These are phyloP conservation scores for Fusarium sarcochroum DNA, from an alignment of 2,329 filamentous ascomycete species.

Conservation along the genomic window DNA sequence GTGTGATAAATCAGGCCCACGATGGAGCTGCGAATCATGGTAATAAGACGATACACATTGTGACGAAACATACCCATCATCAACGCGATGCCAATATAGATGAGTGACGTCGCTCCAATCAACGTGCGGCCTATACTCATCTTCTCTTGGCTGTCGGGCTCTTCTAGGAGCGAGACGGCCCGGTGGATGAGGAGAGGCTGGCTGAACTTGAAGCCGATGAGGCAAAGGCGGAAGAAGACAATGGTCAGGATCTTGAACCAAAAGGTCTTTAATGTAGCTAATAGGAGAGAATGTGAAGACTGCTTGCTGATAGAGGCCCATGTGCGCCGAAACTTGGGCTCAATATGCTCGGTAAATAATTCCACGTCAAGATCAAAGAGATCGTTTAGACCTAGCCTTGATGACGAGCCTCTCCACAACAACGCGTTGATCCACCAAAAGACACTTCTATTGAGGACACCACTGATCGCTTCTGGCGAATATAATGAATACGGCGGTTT, in stretches of 20 bases:
- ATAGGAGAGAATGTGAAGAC: background rate
- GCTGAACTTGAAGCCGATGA: conserved; percentile 52
- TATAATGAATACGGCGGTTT: background rate
- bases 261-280: background rate
- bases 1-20: background rate
- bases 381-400: conserved; percentile 1
- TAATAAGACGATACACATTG: conserved; percentile 2
- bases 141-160: conserved; percentile 26
- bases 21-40: background rate
- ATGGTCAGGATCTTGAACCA: conserved; percentile 1
- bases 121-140: conserved; percentile 51
- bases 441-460: background rate
- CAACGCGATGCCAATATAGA: conserved; percentile 53
- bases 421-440: background rate
- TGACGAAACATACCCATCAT: background rate
- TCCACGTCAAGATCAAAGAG: conserved; percentile 19
- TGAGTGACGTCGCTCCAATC: conserved; percentile 56
- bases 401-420: background rate
- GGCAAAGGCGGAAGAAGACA: conserved; percentile 10
- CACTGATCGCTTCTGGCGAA: background rate
- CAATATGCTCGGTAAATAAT: background rate
- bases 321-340: conserved; percentile 10
- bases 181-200: conserved; percentile 58
- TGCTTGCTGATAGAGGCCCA: conserved; percentile 12
- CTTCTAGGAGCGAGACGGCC: conserved; percentile 49